phyloP scores from a whole-genome alignment of 2,329 filamentous ascomycete species.

The Cordyceps cicadae region DNA sequence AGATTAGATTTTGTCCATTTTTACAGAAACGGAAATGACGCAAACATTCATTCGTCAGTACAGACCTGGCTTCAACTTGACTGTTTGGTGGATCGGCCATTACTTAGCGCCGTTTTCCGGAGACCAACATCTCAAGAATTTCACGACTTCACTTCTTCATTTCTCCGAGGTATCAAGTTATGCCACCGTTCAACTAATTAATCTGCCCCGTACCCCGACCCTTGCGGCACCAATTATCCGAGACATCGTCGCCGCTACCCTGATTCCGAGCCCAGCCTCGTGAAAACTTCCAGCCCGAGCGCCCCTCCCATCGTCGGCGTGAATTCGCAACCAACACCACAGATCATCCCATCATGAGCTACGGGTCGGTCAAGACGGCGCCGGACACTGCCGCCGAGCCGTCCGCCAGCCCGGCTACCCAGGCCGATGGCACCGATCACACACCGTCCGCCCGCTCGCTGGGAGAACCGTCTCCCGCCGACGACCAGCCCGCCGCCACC shows the following conservation, averaged over 20 bases:
- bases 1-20: too few relatives aligned
- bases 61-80: background rate
- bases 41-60: too few relatives aligned
- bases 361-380: conserved; percentile 4
- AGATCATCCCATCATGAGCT: background rate
- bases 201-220: too few relatives aligned
- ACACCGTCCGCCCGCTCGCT: background rate
- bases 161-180: background rate
- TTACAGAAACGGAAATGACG: too few relatives aligned
- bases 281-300: background rate
- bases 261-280: too few relatives aligned
- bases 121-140: background rate
- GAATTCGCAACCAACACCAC: background rate
- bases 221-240: background rate
- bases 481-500: background rate
- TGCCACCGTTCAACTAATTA: background rate
- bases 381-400: background rate
- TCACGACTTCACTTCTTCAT: background rate
- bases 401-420: background rate
- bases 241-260: background rate
- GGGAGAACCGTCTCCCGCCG: background rate
- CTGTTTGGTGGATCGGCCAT: background rate
- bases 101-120: background rate
- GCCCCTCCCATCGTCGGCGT: background rate
- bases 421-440: background rate